A percentile compares a stretch with the other conserved stretches of the same genome.
Conservation (phyloP, 305 asterid genomes). For the Fraxinus velutina region DNA sequence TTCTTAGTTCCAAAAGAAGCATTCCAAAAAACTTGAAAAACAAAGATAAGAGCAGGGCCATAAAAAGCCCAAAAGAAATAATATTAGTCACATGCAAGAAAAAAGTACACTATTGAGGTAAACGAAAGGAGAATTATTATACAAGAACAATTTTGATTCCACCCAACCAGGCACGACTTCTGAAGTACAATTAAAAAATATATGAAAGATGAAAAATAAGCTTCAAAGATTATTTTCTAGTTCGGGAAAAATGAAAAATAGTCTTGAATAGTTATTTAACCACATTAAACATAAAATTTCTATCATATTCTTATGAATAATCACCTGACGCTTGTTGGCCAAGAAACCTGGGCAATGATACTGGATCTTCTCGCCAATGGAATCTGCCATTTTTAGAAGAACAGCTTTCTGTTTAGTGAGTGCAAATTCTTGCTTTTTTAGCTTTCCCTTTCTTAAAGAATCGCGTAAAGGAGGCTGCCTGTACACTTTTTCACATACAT, state of each 20-base stretch:
- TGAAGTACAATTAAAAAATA: slow-evolving; percentile 12
- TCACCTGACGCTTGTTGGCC: slow-evolving; percentile 94
- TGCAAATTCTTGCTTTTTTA: slow-evolving; percentile 74
- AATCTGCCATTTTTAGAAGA: slow-evolving; percentile 85
- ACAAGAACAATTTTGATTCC: slow-evolving; percentile 8
- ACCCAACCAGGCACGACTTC: slow-evolving; percentile 6
- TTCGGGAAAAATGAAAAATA: slow-evolving; percentile 2
- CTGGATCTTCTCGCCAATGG: slow-evolving; percentile 85
- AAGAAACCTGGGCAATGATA: slow-evolving; percentile 85
- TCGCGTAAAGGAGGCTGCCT: slow-evolving; percentile 95
- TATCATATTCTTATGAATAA: slow-evolving; percentile 26
- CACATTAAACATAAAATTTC: slow-evolving; percentile 10
- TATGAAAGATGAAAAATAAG: slow-evolving; percentile 9
- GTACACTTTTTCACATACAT: slow-evolving; percentile 94
- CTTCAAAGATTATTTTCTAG: slow-evolving; percentile 6
- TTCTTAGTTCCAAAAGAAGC: slow-evolving; percentile 8
- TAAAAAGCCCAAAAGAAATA: background rate
- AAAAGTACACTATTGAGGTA: background rate
- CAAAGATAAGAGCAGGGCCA: slow-evolving; percentile 11
- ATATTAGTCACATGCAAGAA: background rate
- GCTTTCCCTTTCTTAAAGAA: slow-evolving; percentile 88
- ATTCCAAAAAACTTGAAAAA: slow-evolving; percentile 1
- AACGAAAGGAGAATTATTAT: slow-evolving; percentile 2
- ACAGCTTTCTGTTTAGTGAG: slow-evolving; percentile 69
- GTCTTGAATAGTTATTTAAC: background rate